Conservation (phyloP, 352 stramenopile genomes). For the Phytophthora kernoviae region DNA sequence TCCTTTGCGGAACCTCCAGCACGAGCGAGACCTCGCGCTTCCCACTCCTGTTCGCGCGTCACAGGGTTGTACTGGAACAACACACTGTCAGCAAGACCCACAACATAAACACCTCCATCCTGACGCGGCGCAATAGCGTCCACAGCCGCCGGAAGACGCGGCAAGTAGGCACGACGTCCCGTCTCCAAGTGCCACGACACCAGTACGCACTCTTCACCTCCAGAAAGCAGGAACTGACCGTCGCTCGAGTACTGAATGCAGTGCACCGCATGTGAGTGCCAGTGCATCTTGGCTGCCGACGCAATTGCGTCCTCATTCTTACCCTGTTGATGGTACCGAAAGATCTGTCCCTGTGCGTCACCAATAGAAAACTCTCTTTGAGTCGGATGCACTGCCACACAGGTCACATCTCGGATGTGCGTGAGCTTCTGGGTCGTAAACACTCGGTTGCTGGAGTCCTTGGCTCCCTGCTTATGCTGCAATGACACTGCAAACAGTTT, state of each 20-base stretch:
- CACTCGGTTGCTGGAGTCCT: slow-evolving; percentile 26
- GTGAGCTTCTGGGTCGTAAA: slow-evolving; percentile 46
- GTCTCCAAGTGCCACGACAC: slow-evolving; percentile 88
- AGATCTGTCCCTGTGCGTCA: slow-evolving; percentile 69
- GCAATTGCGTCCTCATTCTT: background rate
- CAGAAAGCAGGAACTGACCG: slow-evolving; percentile 79
- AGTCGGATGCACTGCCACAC: slow-evolving; percentile 57
- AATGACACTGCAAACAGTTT: slow-evolving; percentile 51
- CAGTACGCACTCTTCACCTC: slow-evolving; percentile 87
- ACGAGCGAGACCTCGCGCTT: slow-evolving; percentile 64
- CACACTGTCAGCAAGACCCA: slow-evolving; percentile 68
- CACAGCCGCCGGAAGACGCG: slow-evolving; percentile 71
- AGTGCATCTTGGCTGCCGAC: slow-evolving; percentile 75
- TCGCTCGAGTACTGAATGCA: slow-evolving; percentile 78
- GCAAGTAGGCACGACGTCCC: slow-evolving; percentile 74
- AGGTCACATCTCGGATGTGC: slow-evolving; percentile 62
- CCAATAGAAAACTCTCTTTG: slow-evolving; percentile 68
- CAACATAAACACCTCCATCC: slow-evolving; percentile 63
- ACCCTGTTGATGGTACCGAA: slow-evolving; percentile 42
- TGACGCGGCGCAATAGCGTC: slow-evolving; percentile 54
- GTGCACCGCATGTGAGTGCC: slow-evolving; percentile 83
- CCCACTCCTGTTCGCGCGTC: slow-evolving; percentile 79
- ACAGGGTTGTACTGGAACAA: slow-evolving; percentile 87
- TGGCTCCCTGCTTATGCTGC: slow-evolving; percentile 27
- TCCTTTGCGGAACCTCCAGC: slow-evolving; percentile 42